These are phyloP conservation scores for Volvariella surrecta DNA, from an alignment of 1,284 basidiomycete genomes.

Conservation along the genomic window DNA sequence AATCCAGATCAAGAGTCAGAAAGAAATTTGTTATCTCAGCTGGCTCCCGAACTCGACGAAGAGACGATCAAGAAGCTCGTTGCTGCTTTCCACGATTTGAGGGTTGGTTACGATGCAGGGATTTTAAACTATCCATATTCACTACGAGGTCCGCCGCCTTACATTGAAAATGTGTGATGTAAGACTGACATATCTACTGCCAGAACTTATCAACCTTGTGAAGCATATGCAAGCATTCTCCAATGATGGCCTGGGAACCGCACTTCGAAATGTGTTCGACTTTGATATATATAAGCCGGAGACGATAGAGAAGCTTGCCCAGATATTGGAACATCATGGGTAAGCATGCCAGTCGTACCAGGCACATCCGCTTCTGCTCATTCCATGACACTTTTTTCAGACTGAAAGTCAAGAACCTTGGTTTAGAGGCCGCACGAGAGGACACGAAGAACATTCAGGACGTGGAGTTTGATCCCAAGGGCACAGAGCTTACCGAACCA, in stretches of 20 bases:
- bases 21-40: conserved; percentile 43
- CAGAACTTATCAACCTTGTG: conserved; percentile 58
- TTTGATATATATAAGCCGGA: conserved; percentile 60
- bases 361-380: background rate
- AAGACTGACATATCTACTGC: no score
- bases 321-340: conserved; percentile 54
- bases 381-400: no score
- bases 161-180: no score
- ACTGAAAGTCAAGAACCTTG: conserved; percentile 41
- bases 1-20: conserved; percentile 61
- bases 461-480: conserved; percentile 46
- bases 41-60: conserved; percentile 50
- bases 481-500: conserved; percentile 37
- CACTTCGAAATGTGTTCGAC: conserved; percentile 57
- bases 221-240: conserved; percentile 55
- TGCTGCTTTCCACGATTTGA: conserved; percentile 53
- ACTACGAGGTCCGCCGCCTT: conserved; percentile 35
- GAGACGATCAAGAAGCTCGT: conserved; percentile 48
- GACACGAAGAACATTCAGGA: conserved; percentile 42
- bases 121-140: conserved; percentile 57
- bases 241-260: conserved; percentile 42
- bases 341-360: conserved; percentile 18
- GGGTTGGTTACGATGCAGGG: conserved; percentile 47
- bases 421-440: conserved; percentile 46
- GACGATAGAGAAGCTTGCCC: conserved; percentile 48